phyloP scores from a whole-genome alignment of 23 red algal genomes.

The Gracilaria gracilis region DNA sequence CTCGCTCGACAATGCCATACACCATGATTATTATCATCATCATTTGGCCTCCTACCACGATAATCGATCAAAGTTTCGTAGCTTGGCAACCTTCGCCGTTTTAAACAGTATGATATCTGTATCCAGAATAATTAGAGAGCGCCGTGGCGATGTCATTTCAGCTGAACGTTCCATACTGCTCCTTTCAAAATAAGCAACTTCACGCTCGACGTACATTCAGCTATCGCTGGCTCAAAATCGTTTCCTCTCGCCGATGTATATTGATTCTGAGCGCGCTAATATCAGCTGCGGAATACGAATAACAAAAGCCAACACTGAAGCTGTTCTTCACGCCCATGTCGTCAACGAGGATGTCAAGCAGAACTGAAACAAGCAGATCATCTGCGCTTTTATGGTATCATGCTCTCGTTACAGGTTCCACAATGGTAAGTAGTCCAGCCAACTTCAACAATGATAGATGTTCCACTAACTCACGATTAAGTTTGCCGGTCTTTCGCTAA shows the following conservation, averaged over 20 bases:
- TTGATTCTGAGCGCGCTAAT: background rate
- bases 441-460: background rate
- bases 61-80: background rate
- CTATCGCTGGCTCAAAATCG: too few relatives aligned
- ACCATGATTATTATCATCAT: too few relatives aligned
- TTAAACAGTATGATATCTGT: background rate
- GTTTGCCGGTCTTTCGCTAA: constrained; percentile 20
- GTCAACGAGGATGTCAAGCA: background rate
- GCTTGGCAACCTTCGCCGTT: background rate
- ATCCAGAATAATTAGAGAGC: background rate
- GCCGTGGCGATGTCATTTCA: background rate
- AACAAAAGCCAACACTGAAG: background rate
- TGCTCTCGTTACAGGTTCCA: constrained; percentile 29
- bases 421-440: constrained; percentile 21
- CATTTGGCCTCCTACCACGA: background rate
- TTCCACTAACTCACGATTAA: constrained; percentile 4
- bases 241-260: background rate
- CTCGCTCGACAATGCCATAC: too few relatives aligned
- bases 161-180: background rate
- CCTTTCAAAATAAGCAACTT: too few relatives aligned
- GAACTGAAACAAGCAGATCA: background rate
- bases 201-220: too few relatives aligned
- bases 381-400: constrained; percentile 12
- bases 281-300: background rate
- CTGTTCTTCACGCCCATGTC: background rate